Conservation (phyloP, 1,139 yeast genomes). For the Scheffersomyces titani region DNA sequence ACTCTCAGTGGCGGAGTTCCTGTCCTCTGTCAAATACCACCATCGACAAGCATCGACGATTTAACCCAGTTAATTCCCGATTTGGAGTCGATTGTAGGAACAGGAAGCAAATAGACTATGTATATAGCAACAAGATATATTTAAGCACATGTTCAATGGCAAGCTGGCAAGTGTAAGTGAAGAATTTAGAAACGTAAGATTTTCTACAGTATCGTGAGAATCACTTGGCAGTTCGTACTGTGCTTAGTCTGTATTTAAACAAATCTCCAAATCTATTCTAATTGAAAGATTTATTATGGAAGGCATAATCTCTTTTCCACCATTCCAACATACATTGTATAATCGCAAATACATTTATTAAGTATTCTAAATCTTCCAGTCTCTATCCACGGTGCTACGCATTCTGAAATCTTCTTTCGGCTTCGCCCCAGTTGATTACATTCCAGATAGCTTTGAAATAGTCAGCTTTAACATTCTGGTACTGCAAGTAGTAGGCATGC, state of each 20-base stretch:
- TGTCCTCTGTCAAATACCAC: conserved; percentile 6
- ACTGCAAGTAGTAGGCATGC: conserved; percentile 52
- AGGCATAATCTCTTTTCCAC: no score
- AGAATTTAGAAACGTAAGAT: neutral
- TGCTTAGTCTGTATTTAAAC: no score
- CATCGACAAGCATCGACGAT: conserved; percentile 1
- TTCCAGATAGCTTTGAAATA: conserved; percentile 52
- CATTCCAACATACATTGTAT: no score
- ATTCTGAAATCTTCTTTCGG: conserved; percentile 34
- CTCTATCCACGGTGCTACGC: neutral
- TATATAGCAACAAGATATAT: neutral
- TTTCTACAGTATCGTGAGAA: no score
- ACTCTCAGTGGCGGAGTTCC: conserved; percentile 6
- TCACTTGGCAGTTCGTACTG: no score
- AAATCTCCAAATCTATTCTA: no score
- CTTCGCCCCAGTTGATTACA: conserved; percentile 51
- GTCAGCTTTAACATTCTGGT: conserved; percentile 49
- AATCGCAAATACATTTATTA: neutral
- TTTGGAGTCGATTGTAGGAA: neutral
- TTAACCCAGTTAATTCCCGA: conserved; percentile 3
- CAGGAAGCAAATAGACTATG: neutral
- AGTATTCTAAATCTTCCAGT: neutral
- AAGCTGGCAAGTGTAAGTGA: neutral
- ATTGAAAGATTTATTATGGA: no score
- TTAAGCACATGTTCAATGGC: neutral